Percentiles rank a stretch among this genome's conserved stretches.
phyloP scores from a whole-genome alignment of 2,329 filamentous ascomycete species.

The Plenodomus tracheiphilus region DNA sequence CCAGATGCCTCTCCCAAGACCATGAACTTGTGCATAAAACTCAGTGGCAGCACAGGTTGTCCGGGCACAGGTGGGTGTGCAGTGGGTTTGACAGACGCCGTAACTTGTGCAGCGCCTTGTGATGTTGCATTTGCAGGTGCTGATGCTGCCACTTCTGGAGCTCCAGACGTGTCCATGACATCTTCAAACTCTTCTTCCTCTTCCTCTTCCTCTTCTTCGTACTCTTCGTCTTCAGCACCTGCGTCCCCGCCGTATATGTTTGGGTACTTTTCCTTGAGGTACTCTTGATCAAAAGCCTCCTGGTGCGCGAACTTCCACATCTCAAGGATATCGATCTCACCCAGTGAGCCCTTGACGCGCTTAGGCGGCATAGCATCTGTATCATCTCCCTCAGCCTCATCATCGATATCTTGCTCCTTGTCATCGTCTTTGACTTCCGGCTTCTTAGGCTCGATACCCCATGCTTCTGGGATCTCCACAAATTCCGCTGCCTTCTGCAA shows the following conservation, averaged over 20 bases:
- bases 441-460: conserved; percentile 29
- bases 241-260: conserved; percentile 3
- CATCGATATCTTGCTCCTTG: conserved; percentile 14
- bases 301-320: conserved; percentile 26
- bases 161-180: conserved; percentile 18
- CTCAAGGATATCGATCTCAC: conserved; percentile 22
- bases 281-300: conserved; percentile 22
- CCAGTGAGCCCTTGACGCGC: conserved; percentile 21
- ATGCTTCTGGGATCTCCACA: conserved; percentile 33
- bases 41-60: conserved; percentile 24
- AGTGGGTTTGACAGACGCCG: conserved; percentile 6
- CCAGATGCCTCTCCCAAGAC: conserved; percentile 17
- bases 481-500: conserved; percentile 34
- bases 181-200: conserved; percentile 25
- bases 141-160: conserved; percentile 1
- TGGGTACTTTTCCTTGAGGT: conserved; percentile 11
- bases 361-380: conserved; percentile 16
- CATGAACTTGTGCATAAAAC: conserved; percentile 29
- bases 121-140: not conserved
- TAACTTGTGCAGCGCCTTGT: conserved; percentile 2
- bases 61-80: conserved; percentile 18
- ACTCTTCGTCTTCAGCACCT: conserved; percentile 17
- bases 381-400: conserved; percentile 9
- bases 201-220: conserved; percentile 20
- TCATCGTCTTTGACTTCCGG: conserved; percentile 13